Base-by-base conservation (phyloP, 2,329 filamentous ascomycete species). In the Paraconiothyrium brasiliense region DNA sequence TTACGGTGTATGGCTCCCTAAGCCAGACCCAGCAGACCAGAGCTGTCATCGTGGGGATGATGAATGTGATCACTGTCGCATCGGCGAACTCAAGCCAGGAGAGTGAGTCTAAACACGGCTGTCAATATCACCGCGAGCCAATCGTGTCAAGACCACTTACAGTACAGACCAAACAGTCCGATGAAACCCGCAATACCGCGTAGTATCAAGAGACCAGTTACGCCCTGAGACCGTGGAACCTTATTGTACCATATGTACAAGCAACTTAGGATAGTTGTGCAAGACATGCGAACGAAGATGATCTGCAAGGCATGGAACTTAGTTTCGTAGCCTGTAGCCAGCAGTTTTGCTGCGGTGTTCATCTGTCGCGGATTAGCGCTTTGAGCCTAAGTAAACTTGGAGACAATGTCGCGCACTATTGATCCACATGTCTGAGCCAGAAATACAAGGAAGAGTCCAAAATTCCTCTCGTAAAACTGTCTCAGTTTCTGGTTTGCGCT, bases 1-100 rank as follows among this genome's bases (percentile, higher is more conserved):
- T 85, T 30, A 86, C 83, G 2, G 91, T 92, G 72, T 93, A 96
- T 0, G 90, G 90, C 68, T 96, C 92, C 51, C 87, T 86, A 34
- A 89, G 83, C 54, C 93, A 81, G 43, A 93, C 78, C 46, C 90
- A 92, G 74, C 92, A 95, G n/a, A 90, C 85, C 76, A 93, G 90
- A 52, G 91, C 92, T 9, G 91, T 87, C 16, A 95, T 83, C 8
- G 90, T 90, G 0, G 93, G 93, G 0, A 90, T 87, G 7, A 97
- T 83, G 74, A 97, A 97, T 9, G 92, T 94, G 52, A 97, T 89
- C 34, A 96, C 93, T 0, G 92, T 94, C 1, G 93, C 92, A 73
- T 97, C 93, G 13, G 92, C 90, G 2, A 97, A 84, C 0, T 92
- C 90, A 3, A 97, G 85, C 72, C 94, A 95, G 71, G 91, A 87